Conservation (phyloP, 768 basidiomycete genomes). For the Podaxis carcinomalis region DNA sequence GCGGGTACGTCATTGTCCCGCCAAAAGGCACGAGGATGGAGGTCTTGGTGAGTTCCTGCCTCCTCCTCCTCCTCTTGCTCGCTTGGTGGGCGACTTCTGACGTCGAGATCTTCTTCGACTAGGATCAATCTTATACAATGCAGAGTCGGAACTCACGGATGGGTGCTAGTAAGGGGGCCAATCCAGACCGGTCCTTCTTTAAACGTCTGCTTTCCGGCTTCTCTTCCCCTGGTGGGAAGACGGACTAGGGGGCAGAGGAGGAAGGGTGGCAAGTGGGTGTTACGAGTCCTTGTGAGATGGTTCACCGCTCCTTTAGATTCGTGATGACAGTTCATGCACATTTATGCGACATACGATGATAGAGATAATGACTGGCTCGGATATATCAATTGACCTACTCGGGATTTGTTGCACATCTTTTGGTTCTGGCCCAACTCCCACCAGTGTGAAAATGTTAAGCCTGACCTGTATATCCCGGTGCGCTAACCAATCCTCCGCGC, state of each 20-base stretch:
- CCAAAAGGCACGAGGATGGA: constrained; percentile 8
- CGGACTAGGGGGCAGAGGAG: neutral
- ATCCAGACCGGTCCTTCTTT: neutral
- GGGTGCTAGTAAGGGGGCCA: neutral
- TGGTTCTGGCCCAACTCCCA: too few species aligned
- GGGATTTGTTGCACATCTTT: too few species aligned
- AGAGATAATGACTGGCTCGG: too few species aligned
- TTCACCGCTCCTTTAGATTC: too few species aligned
- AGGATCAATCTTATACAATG: neutral
- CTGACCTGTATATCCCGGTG: too few species aligned
- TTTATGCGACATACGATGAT: too few species aligned
- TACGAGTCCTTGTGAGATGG: neutral
- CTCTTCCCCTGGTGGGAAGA: neutral
- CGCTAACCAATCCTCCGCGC: too few species aligned
- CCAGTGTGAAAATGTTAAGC: too few species aligned
- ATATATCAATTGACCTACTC: too few species aligned
- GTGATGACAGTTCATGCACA: too few species aligned
- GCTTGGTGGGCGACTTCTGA: constrained; percentile 6
- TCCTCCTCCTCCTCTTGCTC: constrained; percentile 9
- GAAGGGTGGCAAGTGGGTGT: neutral
- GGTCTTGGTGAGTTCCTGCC: constrained; percentile 7
- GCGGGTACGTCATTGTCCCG: constrained; percentile 5
- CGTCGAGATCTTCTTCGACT: neutral
- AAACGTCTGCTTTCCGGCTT: constrained; percentile 5
- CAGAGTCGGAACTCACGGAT: neutral